A percentile compares a stretch with the other conserved stretches of the same genome.
phyloP scores from a whole-genome alignment of 169 alveolate species.

The Cryptosporidium sp. region DNA sequence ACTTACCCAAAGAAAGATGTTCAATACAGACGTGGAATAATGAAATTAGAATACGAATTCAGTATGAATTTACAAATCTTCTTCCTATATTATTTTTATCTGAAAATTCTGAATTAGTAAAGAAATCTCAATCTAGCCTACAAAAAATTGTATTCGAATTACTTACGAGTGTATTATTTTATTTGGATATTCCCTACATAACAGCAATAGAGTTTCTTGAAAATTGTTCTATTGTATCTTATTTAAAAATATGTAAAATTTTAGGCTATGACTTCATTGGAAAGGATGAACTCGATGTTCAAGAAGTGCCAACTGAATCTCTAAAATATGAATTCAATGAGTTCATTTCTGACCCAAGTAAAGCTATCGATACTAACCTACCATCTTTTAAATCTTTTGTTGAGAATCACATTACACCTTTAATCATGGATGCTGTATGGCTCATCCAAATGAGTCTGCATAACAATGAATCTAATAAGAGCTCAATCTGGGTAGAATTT shows the following conservation, averaged over 20 bases:
- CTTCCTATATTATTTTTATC: slow-evolving; percentile 19
- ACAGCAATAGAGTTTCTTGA: slow-evolving; percentile 57
- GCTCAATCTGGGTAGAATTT: slow-evolving; percentile 45
- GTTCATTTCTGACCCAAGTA: background rate
- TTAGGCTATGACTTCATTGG: slow-evolving; percentile 32
- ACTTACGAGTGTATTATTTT: slow-evolving; percentile 18
- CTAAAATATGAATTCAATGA: slow-evolving; percentile 23
- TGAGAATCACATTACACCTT: slow-evolving; percentile 48
- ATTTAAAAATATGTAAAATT: slow-evolving; percentile 35
- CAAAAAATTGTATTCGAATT: slow-evolving; percentile 57
- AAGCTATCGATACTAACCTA: background rate
- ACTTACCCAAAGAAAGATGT: slow-evolving; percentile 48
- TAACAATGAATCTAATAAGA: background rate
- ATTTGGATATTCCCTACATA: slow-evolving; percentile 9
- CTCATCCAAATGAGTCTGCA: slow-evolving; percentile 40
- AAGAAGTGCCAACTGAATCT: slow-evolving; percentile 12
- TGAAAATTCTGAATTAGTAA: slow-evolving; percentile 2
- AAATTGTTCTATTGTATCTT: slow-evolving; percentile 48
- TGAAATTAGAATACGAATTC: slow-evolving; percentile 40
- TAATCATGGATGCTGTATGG: slow-evolving; percentile 70
- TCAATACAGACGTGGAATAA: slow-evolving; percentile 29
- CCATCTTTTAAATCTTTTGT: slow-evolving; percentile 11
- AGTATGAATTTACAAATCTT: slow-evolving; percentile 52
- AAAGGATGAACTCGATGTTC: slow-evolving; percentile 32
- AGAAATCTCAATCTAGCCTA: slow-evolving; percentile 12